Base-by-base conservation (phyloP, 192 early-diverging fungal species). In the Podila clonocystis region DNA sequence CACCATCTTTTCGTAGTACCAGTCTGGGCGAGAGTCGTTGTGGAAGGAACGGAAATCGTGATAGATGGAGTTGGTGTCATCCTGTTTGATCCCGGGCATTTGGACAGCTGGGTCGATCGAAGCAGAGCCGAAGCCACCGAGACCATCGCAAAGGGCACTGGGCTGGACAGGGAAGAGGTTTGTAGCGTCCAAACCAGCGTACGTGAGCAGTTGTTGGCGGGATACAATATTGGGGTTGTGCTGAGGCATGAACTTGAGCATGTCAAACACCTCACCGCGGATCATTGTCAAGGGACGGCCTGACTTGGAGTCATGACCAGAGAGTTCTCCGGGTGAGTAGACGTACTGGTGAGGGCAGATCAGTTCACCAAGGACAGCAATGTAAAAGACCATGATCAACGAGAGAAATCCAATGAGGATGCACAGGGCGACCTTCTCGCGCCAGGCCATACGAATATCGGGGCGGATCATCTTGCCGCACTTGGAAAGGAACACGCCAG, bases 361-460 rank as follows among this genome's bases (percentile, higher is more conserved):
- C 48, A 94, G 78, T 57, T 86, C 76, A n/a, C 94, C 94, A 62
- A 94, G 86, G 29, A 89, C 88, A 6, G 88, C 93, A 48, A 96
- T 94, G 74, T 96, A 93, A 83, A 97, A 97, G 45, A 98, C 86
- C 58, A 97, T 91, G 74, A 93, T 79, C 19, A 73, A 87, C 24
- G 93, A 95, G 65, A 97, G 75, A 50, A 95, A 88, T 24, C 92
- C 85, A 48, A 98, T 95, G 65, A 98, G 82, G 69, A 94, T 72
- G 73, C 95, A 96, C 31, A 99, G 87, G 2, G 98, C 94, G 11
- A 97, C 88, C 82, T 99, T 98, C 80, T 99, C 98, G 65, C 98
- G 90, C 98, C 98, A 99, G 9, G 98, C 98, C 85, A 95, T 89
- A 50, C 90, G 94, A 63, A 95, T 86, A 74, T 95, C 94, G 26